These are phyloP conservation scores for Botrytis sinoallii DNA, from an alignment of 2,329 filamentous ascomycete genomes.

Conservation along the genomic window DNA sequence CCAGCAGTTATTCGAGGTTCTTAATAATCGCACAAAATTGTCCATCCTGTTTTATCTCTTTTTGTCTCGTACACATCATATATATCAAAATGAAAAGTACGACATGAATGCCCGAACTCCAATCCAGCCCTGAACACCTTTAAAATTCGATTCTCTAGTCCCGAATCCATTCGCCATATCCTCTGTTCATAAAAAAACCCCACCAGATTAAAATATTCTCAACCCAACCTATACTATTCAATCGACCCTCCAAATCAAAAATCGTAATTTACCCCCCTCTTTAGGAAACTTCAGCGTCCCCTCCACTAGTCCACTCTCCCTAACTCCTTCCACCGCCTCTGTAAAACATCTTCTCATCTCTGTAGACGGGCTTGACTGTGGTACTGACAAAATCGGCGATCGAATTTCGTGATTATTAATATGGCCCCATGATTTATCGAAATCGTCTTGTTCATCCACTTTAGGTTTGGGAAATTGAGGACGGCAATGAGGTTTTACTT, in stretches of 20 bases:
- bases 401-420: background rate
- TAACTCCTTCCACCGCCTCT: constrained; percentile 26
- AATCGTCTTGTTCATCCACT: background rate
- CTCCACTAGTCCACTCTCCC: constrained; percentile 26
- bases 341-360: constrained; percentile 19
- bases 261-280: constrained; percentile 26
- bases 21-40: background rate
- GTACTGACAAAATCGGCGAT: background rate
- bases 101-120: background rate
- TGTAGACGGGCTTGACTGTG: background rate
- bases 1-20: background rate
- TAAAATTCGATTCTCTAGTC: background rate
- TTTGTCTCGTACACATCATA: background rate
- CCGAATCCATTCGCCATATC: background rate
- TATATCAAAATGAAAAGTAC: background rate
- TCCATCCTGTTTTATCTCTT: background rate
- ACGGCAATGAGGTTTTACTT: background rate
- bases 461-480: background rate
- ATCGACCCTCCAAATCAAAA: constrained; percentile 33
- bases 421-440: background rate
- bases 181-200: background rate
- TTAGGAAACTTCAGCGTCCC: constrained; percentile 24
- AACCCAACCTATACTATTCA: constrained; percentile 17
- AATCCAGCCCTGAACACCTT: background rate
- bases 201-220: background rate